phyloP scores from a whole-genome alignment of 148 eudicot species.

The Silene uniflora region DNA sequence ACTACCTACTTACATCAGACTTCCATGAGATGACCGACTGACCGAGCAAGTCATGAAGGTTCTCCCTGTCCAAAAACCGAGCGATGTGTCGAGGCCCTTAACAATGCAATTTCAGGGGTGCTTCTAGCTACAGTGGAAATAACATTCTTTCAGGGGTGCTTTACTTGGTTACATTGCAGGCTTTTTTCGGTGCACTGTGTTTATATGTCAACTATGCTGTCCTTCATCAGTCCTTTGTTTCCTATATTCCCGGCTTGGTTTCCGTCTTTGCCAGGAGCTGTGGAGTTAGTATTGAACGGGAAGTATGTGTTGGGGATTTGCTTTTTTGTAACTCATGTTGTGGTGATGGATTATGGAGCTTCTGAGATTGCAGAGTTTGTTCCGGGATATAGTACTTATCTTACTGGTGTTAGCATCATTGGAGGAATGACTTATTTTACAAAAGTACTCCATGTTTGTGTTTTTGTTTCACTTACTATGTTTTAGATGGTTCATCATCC shows the following conservation, averaged over 20 bases:
- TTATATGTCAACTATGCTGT: slow-evolving; percentile 67
- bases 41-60: slow-evolving; percentile 58
- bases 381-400: slow-evolving; percentile 68
- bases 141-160: slow-evolving; percentile 70
- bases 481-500: too few species aligned
- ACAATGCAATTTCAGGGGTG: slow-evolving; percentile 64
- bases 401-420: slow-evolving; percentile 82
- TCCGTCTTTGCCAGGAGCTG: slow-evolving; percentile 53
- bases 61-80: slow-evolving; percentile 43
- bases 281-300: slow-evolving; percentile 60
- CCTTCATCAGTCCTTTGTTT: slow-evolving; percentile 55
- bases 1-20: slow-evolving; percentile 70
- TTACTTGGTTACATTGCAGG: slow-evolving; percentile 78
- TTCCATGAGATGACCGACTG: slow-evolving; percentile 58
- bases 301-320: slow-evolving; percentile 43
- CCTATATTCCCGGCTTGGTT: slow-evolving; percentile 70
- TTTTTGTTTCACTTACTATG: too few species aligned
- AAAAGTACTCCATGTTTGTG: too few species aligned
- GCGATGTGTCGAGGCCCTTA: slow-evolving; percentile 55
- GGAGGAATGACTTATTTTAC: slow-evolving; percentile 94
- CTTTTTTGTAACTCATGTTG: slow-evolving; percentile 52
- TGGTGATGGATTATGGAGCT: slow-evolving; percentile 66
- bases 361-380: slow-evolving; percentile 60
- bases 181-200: slow-evolving; percentile 58
- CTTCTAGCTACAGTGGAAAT: slow-evolving; percentile 65